Evolutionary conservation across 106 monocot genomes (phyloP), one percentile per base, ranked within the genome.

Genomic region (Alisma plantagoaquatica): DNA sequence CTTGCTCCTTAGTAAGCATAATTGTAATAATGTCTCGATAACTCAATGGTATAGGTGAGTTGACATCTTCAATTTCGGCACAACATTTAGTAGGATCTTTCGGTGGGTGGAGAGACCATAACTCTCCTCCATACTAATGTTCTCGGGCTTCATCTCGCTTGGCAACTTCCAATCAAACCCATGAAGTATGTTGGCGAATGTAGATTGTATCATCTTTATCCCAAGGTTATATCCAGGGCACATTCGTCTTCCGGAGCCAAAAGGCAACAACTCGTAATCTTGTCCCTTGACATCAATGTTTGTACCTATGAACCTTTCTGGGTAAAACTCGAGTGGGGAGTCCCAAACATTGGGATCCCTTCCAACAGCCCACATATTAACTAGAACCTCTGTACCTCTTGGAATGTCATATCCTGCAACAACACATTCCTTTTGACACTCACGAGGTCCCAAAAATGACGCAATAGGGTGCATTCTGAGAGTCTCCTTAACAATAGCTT

Each of bases 271-370:
- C 51, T 75, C 79, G 32, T 66, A 75, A 42, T 78, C 71, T 0
- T 75, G 70, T 4, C 84, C 84, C 46, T 72, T 79, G 10, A 84
- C 71, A 33, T 79, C 84, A 2, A 84, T 54, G 17, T 49, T 17
- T 15, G 19, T 63, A 2, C 64, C 84, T 3, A 78, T 1, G 42
- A 84, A 84, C 35, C 82, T 56, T 67, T 70, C 77, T 2, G 82
- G 82, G 16, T 2, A 18, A 46, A 82, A 82, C 43, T 73, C 73
- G 0, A 70, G 57, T 0, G 83, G 74, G 4, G 49, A 25, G 5
- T 71, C 71, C 83, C 83, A 83, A 3, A 78, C 30, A 10, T 31
- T 7, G 0, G 65, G 60, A 29, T 71, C 71, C 5, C 65, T 44
- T 2, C 65, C 56, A 1, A 65, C 70, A 2, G 65, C 54, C 65